A percentile compares a stretch with the other conserved stretches of the same genome.
These are phyloP conservation scores for Phytophthora pisi DNA, from an alignment of 352 stramenopile species.

Conservation along the genomic window DNA sequence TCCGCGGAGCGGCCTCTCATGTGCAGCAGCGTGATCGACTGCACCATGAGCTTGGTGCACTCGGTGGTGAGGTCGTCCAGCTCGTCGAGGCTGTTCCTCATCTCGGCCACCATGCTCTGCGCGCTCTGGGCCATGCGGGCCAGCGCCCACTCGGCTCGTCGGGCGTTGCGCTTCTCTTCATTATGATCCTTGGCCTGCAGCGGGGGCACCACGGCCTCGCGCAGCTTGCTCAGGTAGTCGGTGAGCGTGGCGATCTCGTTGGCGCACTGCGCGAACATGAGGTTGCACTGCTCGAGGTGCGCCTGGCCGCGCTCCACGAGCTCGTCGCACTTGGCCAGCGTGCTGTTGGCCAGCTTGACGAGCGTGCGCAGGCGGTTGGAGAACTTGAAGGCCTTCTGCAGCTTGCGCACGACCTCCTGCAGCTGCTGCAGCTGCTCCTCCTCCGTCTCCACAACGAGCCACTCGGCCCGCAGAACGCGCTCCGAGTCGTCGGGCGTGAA, in stretches of 20 bases:
- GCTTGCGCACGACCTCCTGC: conserved; percentile 60
- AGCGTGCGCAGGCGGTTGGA: conserved; percentile 68
- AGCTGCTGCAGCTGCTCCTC: conserved; percentile 71
- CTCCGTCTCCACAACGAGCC: conserved; percentile 83
- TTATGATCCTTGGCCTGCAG: conserved; percentile 65
- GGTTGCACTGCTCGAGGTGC: conserved; percentile 77
- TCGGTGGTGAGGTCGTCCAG: conserved; percentile 82
- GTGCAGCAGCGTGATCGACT: conserved; percentile 87
- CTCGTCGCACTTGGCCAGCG: conserved; percentile 66
- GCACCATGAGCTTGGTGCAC: conserved; percentile 86
- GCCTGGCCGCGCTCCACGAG: conserved; percentile 73
- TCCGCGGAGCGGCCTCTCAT: conserved; percentile 78
- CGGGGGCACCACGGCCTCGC: conserved; percentile 60
- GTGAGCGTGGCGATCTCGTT: conserved; percentile 81
- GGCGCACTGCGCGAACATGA: conserved; percentile 82
- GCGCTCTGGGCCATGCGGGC: conserved; percentile 74
- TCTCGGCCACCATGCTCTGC: conserved; percentile 68
- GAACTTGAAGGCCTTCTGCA: conserved; percentile 87
- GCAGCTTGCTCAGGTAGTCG: conserved; percentile 82
- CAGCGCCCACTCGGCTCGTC: conserved; percentile 80
- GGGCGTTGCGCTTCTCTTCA: conserved; percentile 70
- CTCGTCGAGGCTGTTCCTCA: conserved; percentile 78
- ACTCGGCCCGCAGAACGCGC: conserved; percentile 70
- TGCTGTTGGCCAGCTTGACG: conserved; percentile 73
- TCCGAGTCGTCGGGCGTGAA: conserved; percentile 79